Percentiles rank a stretch among this genome's conserved stretches.
phyloP scores from a whole-genome alignment of 2,329 filamentous ascomycete genomes.

The Xylaria polymorpha region DNA sequence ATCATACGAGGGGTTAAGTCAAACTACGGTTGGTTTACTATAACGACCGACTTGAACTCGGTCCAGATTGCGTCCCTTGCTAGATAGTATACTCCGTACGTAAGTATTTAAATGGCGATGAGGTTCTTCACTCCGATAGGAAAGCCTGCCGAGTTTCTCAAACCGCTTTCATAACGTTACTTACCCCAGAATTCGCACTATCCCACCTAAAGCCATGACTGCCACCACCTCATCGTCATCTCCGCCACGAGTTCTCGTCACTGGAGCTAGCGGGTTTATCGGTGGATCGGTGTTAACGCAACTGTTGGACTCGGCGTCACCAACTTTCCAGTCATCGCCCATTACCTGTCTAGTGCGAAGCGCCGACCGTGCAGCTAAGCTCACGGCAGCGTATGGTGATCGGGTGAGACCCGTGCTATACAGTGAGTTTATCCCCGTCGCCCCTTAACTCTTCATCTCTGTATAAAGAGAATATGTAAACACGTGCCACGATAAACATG shows the following conservation, averaged over 20 bases:
- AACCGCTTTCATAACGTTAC: neutral
- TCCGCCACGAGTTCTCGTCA: constrained; percentile 41
- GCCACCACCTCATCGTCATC: constrained; percentile 21
- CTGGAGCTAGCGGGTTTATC: constrained; percentile 45
- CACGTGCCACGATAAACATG: neutral
- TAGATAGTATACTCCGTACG: too few relatives aligned
- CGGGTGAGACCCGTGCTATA: constrained; percentile 42
- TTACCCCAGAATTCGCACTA: constrained; percentile 7
- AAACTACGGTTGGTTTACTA: constrained; percentile 18
- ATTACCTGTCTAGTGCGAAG: constrained; percentile 45
- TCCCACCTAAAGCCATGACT: constrained; percentile 30
- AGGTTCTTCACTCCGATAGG: neutral
- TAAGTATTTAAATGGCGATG: constrained; percentile 3
- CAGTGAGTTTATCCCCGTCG: constrained; percentile 18
- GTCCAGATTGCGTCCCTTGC: neutral
- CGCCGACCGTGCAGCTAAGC: constrained; percentile 38
- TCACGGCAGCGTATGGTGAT: constrained; percentile 38
- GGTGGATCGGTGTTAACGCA: constrained; percentile 42
- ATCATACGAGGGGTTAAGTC: constrained; percentile 45
- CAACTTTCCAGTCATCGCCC: constrained; percentile 25
- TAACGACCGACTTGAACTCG: neutral
- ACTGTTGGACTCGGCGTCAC: constrained; percentile 37
- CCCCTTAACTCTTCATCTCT: neutral
- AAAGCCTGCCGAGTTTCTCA: neutral
- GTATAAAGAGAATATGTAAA: neutral